phyloP scores from a whole-genome alignment of 1,139 yeast genomes.

The Ogataea hybrid region DNA sequence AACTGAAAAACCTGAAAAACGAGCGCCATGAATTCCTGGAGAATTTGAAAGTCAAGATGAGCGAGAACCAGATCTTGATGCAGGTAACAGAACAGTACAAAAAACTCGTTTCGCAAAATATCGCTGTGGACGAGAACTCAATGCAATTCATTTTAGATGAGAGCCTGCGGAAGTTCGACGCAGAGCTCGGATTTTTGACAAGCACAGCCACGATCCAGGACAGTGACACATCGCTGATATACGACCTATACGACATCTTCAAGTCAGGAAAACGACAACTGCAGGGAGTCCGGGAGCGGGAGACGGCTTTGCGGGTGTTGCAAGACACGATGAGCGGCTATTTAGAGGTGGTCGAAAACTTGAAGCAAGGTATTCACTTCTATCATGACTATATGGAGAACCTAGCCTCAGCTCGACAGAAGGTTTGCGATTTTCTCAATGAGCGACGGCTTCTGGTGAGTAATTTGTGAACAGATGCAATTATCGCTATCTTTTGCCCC shows the following conservation, averaged over 20 bases:
- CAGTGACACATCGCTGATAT: conserved; percentile 43
- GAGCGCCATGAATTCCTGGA: conserved; percentile 42
- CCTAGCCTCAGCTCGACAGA: conserved; percentile 43
- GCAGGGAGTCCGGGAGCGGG: conserved; percentile 37
- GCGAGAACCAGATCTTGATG: conserved; percentile 50
- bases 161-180: conserved; percentile 12
- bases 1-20: conserved; percentile 32
- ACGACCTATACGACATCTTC: conserved; percentile 41
- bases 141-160: conserved; percentile 14
- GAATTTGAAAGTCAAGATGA: conserved; percentile 43
- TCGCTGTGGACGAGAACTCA: conserved; percentile 36
- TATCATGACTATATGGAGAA: conserved; percentile 61
- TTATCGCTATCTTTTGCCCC: no score
- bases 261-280: conserved; percentile 32
- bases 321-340: conserved; percentile 55
- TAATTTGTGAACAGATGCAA: conserved; percentile 1
- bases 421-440: conserved; percentile 55
- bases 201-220: conserved; percentile 39
- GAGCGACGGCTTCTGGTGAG: conserved; percentile 45
- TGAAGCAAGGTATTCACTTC: conserved; percentile 69
- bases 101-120: conserved; percentile 25
- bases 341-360: conserved; percentile 54
- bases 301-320: conserved; percentile 49
- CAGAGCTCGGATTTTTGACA: conserved; percentile 10
- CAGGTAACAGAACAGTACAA: conserved; percentile 48